Evolutionary conservation across 805 yeast genomes (phyloP).

Genomic region (Candida arabinofermentans): DNA sequence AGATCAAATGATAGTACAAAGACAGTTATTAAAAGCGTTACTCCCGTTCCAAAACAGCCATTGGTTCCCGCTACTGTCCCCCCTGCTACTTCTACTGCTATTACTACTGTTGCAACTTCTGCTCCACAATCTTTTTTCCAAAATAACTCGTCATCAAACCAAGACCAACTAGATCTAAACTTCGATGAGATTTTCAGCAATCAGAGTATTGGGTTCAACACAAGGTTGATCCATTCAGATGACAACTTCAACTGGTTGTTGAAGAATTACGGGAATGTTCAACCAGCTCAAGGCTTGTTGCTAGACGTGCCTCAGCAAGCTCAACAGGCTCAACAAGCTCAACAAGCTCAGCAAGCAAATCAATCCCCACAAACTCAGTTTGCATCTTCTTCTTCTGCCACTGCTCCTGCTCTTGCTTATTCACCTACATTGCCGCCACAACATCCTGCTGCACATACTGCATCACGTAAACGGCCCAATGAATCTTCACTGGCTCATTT

Average conservation of each 20-base stretch:
- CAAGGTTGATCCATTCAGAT: constrained; percentile 34
- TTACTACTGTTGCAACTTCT: background rate
- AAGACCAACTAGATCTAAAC: constrained; percentile 17
- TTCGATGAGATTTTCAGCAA: constrained; percentile 28
- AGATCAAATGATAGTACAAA: background rate
- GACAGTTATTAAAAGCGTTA: background rate
- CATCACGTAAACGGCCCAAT: constrained; percentile 24
- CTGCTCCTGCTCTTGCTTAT: background rate
- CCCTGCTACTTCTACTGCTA: background rate
- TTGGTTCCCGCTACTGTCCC: no score
- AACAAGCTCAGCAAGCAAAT: background rate
- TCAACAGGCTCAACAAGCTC: background rate
- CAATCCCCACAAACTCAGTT: background rate
- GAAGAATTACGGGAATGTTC: constrained; percentile 2
- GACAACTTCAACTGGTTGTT: constrained; percentile 24
- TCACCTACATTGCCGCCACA: background rate
- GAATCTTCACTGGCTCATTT: constrained; percentile 24
- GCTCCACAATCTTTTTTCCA: no score
- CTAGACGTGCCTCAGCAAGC: background rate
- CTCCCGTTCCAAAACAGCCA: background rate
- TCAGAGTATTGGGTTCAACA: constrained; percentile 32
- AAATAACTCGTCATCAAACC: constrained; percentile 1
- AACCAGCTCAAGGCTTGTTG: background rate
- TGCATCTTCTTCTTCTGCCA: no score
- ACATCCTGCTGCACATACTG: constrained; percentile 1